Percentiles rank a stretch among this genome's conserved stretches.
These are phyloP conservation scores for Alnus rubra DNA, from an alignment of 306 rosid genomes.

Conservation along the genomic window DNA sequence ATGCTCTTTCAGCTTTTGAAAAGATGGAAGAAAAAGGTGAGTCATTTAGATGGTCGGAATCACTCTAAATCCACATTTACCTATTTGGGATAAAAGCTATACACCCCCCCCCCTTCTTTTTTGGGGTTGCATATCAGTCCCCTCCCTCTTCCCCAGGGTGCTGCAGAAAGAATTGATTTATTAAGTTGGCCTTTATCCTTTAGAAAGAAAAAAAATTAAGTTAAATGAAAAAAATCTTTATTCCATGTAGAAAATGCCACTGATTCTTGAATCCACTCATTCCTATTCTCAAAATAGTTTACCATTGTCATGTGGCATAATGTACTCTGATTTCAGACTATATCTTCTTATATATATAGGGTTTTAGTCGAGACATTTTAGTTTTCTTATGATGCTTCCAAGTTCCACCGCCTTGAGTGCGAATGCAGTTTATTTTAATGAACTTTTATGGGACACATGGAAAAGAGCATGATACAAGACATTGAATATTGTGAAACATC, in stretches of 20 bases:
- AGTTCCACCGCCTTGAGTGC: neutral
- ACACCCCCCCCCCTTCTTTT: neutral
- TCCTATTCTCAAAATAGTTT: neutral
- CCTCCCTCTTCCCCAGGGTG: neutral
- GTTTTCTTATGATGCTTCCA: neutral
- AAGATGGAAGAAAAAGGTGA: slow-evolving; percentile 99
- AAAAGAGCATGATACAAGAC: neutral
- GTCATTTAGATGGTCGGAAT: slow-evolving; percentile 20
- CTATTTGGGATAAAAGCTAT: neutral
- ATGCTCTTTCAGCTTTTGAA: slow-evolving; percentile 92
- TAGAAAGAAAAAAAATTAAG: neutral
- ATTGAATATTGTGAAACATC: neutral
- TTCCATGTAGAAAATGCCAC: neutral
- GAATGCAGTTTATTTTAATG: slow-evolving; percentile 6
- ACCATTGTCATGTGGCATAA: neutral
- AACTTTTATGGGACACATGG: neutral
- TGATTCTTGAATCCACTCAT: neutral
- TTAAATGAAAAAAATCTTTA: neutral
- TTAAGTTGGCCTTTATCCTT: neutral
- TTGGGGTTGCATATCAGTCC: neutral
- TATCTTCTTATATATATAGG: slow-evolving; percentile 4
- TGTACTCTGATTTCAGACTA: slow-evolving; percentile 3
- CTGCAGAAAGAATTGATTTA: neutral
- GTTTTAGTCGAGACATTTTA: slow-evolving; percentile 18
- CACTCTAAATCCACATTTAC: neutral